Evolutionary conservation across 2,329 filamentous ascomycete genomes (phyloP), one percentile per base, ranked within the genome.

Genomic region (Graphilbum ipis-grandicollis): DNA sequence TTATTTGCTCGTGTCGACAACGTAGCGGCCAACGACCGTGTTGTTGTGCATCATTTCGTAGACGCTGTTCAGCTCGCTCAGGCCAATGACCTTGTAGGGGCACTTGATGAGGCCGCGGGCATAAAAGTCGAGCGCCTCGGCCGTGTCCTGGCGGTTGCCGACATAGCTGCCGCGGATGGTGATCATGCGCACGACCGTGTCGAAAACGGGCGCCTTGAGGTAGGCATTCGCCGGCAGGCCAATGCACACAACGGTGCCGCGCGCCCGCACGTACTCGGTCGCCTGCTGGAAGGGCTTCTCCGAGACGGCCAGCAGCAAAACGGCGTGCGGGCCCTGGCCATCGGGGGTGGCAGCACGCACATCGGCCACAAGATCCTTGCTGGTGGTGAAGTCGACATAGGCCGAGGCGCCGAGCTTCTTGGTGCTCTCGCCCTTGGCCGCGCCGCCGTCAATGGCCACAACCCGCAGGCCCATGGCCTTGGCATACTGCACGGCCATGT

Each of bases 231-330:
- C 78, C 5, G 88, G 88, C 19, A 94, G 66, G 51, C 86, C 88
- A 50, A 96, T 90, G 59, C 82, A 88, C 44, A 94, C 71, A 51
- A 94, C 80, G 29, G 73, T 70, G 41, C 88, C 88, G 42, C 75
- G 74, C 39, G 83, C 71, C 41, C 88, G 80, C 43, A 93, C 78
- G 59, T 94, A 93, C 58, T 71, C 76, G 34, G 82, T 75, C 31
- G 88, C 88, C 63, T 94, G 86, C 63, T 93, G 84, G 75, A 94
- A 94, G 37, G 88, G 88, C 65, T 79, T 83, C 69, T 94, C 86
- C 48, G 66, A 71, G 36, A 83, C 85, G 43, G 88, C 86, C 42
- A 94, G 73, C 32, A 94, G 67, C 46, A 94, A 66, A 43, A 88
- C 85, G 29, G 84, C 86, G 50, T 93, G 80, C 5, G 86, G 85